phyloP scores from a whole-genome alignment of 768 basidiomycete species.

The Hygrocybe punicea region DNA sequence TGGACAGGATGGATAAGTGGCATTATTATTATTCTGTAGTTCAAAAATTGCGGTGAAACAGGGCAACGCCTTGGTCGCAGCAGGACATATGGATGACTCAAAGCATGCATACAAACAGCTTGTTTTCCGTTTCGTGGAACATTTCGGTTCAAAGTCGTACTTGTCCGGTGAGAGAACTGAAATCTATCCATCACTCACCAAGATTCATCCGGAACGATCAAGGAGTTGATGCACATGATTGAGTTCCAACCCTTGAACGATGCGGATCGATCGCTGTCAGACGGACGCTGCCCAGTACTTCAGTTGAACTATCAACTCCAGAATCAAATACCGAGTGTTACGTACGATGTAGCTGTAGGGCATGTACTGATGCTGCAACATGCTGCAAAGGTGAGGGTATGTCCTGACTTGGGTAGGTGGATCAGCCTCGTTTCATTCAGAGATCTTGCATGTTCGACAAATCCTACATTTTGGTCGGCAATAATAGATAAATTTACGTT shows the following conservation, averaged over 20 bases:
- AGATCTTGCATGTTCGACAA: too few species aligned
- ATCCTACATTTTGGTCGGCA: background rate
- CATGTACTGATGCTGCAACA: background rate
- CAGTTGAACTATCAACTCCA: background rate
- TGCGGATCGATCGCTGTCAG: background rate
- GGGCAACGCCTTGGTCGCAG: too few species aligned
- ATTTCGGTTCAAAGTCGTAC: too few species aligned
- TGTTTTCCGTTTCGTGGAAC: too few species aligned
- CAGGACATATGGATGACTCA: too few species aligned
- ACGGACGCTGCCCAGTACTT: background rate
- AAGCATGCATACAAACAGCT: too few species aligned
- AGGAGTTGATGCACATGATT: background rate
- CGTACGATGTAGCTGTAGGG: background rate
- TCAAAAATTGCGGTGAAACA: too few species aligned
- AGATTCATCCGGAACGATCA: background rate
- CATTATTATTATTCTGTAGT: too few species aligned
- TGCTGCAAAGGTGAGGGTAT: background rate
- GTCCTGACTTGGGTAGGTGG: constrained; percentile 10
- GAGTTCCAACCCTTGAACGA: background rate
- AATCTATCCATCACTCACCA: too few species aligned
- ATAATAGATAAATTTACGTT: constrained; percentile 6
- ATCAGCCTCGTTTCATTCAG: too few species aligned
- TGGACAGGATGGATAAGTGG: too few species aligned
- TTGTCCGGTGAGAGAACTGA: background rate
- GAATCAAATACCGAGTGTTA: background rate